phyloP scores from a whole-genome alignment of 139 green algal genomes.

The Chlamydomonas eustigma region DNA sequence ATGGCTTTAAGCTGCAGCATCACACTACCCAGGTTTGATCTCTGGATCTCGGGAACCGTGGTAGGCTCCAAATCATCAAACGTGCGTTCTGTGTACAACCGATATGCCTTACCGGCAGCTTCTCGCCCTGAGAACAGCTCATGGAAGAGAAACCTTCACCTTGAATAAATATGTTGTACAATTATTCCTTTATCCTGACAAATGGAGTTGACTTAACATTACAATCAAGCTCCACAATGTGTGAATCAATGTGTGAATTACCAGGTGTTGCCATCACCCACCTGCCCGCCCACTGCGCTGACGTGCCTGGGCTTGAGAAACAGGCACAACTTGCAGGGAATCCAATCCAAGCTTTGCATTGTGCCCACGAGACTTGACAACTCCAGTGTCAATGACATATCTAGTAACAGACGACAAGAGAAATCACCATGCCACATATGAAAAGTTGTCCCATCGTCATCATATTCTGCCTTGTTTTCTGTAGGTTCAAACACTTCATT shows the following conservation, averaged over 20 bases:
- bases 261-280: background rate
- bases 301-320: constrained; percentile 76
- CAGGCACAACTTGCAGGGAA: constrained; percentile 70
- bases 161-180: too few relatives aligned
- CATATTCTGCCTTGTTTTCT: too few relatives aligned
- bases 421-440: too few relatives aligned
- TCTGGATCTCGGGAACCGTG: constrained; percentile 82
- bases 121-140: constrained; percentile 71
- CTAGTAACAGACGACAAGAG: too few relatives aligned
- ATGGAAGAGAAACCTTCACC: too few relatives aligned
- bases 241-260: background rate
- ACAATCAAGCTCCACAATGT: too few relatives aligned
- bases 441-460: too few relatives aligned
- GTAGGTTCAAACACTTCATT: too few relatives aligned
- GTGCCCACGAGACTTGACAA: constrained; percentile 84
- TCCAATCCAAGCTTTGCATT: constrained; percentile 68
- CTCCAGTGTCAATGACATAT: constrained; percentile 74
- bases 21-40: constrained; percentile 66
- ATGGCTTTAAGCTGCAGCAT: constrained; percentile 73
- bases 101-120: constrained; percentile 80
- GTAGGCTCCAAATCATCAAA: constrained; percentile 55
- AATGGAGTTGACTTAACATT: too few relatives aligned
- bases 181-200: too few relatives aligned
- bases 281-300: constrained; percentile 83
- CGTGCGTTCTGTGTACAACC: constrained; percentile 85